Percentiles rank a stretch among this genome's conserved stretches.
Conservation (phyloP, 2,329 filamentous ascomycete genomes). For the Triangularia setosa region DNA sequence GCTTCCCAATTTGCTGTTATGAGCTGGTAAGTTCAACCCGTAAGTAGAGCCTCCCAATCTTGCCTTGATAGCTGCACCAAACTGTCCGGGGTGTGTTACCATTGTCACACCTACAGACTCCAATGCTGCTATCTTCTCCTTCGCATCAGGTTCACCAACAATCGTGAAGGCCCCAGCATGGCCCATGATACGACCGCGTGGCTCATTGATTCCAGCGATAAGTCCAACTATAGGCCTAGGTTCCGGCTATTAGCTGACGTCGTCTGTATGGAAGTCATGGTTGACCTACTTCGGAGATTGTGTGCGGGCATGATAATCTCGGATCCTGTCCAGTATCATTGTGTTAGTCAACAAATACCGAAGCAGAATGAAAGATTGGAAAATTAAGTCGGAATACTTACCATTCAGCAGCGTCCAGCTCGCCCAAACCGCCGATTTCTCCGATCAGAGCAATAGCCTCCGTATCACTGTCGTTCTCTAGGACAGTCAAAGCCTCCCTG, state of each 20-base stretch:
- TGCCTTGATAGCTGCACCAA: slow-evolving; percentile 64
- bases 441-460: slow-evolving; percentile 69
- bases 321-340: slow-evolving; percentile 44
- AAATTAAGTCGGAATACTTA: neutral
- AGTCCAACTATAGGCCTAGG: slow-evolving; percentile 67
- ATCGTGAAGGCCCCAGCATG: slow-evolving; percentile 72
- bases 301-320: slow-evolving; percentile 55
- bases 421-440: slow-evolving; percentile 66
- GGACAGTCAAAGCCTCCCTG: slow-evolving; percentile 63
- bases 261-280: neutral
- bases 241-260: neutral
- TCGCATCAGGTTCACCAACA: slow-evolving; percentile 60
- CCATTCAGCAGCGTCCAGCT: slow-evolving; percentile 68
- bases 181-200: slow-evolving; percentile 66
- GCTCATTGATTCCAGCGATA: slow-evolving; percentile 63
- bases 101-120: slow-evolving; percentile 63
- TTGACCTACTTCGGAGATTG: slow-evolving; percentile 57
- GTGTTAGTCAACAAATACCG: neutral
- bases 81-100: slow-evolving; percentile 72
- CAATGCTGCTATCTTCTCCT: slow-evolving; percentile 64
- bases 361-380: neutral
- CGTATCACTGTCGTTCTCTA: slow-evolving; percentile 63
- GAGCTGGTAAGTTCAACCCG: neutral
- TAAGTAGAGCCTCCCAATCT: slow-evolving; percentile 43
- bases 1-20: neutral